phyloP scores from a whole-genome alignment of 1,284 basidiomycete species.

The Marasmius oreades region DNA sequence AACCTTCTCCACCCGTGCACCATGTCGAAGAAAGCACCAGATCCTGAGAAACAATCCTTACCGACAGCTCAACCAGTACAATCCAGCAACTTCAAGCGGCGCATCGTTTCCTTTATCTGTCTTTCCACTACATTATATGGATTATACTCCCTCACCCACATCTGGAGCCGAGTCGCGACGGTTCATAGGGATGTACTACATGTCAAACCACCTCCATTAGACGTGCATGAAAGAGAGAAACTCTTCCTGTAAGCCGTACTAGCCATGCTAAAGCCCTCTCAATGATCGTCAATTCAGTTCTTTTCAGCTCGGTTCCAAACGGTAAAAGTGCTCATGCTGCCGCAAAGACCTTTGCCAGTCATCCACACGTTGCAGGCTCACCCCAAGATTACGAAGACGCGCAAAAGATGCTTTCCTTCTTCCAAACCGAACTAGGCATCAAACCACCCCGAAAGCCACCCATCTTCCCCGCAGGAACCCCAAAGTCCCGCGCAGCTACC shows the following conservation, averaged over 20 bases:
- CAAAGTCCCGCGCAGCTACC: conserved; percentile 61
- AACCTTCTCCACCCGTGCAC: neutral
- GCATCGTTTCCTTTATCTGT: neutral
- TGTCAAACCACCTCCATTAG: neutral
- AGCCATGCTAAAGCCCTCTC: neutral
- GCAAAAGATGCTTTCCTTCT: conserved; percentile 55
- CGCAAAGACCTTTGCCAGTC: conserved; percentile 58
- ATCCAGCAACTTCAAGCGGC: neutral
- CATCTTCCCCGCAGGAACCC: conserved; percentile 63
- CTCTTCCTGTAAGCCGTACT: conserved; percentile 30
- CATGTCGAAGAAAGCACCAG: neutral
- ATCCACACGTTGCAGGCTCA: conserved; percentile 73
- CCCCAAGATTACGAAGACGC: conserved; percentile 62
- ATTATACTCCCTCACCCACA: neutral
- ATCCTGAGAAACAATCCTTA: conserved; percentile 4
- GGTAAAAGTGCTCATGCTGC: conserved; percentile 49
- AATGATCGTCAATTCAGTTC: neutral
- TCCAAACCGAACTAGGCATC: conserved; percentile 62
- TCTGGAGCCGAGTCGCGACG: neutral
- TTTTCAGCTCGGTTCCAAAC: conserved; percentile 51
- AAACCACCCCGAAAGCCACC: conserved; percentile 39
- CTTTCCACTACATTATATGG: neutral
- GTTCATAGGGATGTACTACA: neutral
- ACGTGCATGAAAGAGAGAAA: conserved; percentile 23
- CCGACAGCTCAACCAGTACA: neutral